Conservation (phyloP, 2,329 filamentous ascomycete species). For the Alternaria arborescens region DNA sequence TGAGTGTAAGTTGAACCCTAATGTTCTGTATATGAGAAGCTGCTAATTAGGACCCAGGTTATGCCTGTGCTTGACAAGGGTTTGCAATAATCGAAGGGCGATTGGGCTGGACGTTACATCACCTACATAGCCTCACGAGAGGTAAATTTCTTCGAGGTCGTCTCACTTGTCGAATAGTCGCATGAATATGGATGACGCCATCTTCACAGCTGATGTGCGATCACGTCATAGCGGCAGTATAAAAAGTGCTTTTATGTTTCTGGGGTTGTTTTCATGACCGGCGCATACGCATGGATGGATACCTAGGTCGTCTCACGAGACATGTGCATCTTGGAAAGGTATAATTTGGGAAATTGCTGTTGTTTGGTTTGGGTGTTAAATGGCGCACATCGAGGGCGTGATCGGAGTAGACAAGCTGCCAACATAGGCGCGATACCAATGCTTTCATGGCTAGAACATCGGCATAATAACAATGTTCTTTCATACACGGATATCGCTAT, state of each 20-base stretch:
- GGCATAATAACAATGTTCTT: neutral
- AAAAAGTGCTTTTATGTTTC: slow-evolving; percentile 11
- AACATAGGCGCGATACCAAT: neutral
- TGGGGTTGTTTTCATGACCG: neutral
- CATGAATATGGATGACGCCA: neutral
- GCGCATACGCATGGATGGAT: slow-evolving; percentile 5
- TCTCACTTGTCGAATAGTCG: neutral
- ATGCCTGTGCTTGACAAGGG: slow-evolving; percentile 44
- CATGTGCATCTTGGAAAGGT: neutral
- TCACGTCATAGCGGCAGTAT: slow-evolving; percentile 1
- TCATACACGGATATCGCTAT: neutral
- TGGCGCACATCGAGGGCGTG: neutral
- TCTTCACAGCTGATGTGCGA: neutral
- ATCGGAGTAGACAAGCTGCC: neutral
- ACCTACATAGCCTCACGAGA: neutral
- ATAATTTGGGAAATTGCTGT: neutral
- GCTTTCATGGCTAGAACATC: neutral
- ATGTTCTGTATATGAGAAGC: neutral
- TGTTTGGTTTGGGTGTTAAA: neutral
- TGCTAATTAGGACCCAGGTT: slow-evolving; percentile 30
- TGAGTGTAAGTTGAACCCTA: slow-evolving; percentile 78
- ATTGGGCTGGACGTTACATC: neutral
- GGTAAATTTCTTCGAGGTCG: neutral
- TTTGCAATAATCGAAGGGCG: slow-evolving; percentile 16
- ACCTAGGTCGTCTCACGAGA: neutral